Base-by-base conservation (phyloP, 768 basidiomycete genomes). In the Antrodiella citrinella region DNA sequence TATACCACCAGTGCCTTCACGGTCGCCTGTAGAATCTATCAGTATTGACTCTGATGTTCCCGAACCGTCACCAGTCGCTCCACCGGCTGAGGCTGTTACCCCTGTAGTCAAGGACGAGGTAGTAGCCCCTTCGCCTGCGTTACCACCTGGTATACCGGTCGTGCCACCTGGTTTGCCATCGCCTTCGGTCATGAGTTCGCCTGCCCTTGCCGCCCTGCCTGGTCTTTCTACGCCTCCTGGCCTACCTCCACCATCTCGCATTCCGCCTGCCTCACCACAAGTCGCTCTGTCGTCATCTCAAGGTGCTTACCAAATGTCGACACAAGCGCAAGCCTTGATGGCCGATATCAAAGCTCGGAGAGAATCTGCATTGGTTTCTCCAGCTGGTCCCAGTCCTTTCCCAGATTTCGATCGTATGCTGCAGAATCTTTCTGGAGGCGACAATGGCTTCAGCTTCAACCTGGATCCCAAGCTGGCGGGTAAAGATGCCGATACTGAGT, bases 351-450 rank as follows among this genome's bases (percentile, higher is more conserved):
- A 81, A 61, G 80, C 80, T 19, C 73, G 90, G 26, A 76, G 90
- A 42, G 86, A 90, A 57, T 72, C 77, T 5, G 69, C 70, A 2
- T 62, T 72, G 19, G 59, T 65, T 10, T 59, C 71, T 5, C 63
- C 69, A 38, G 65, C 67, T 43, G 53, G 47, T 24, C 59, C 56
- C 26, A 89, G 75, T 63, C 80, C 88, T 10, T 94, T 94, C 76
- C 92, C 91, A 9, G 91, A 94, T 55, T 82, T 94, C 56, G 91
- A 92, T 63, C 80, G 87, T 24, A 91, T 87, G 18, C 70, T 93
- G 42, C 81, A 86, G 60, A 81, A 78, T 44, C 71, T 92, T 40
- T 80, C 77, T 46, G 77, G 75, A 5, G 80, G 73, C 40, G 84
- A 84, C 55, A 76, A 68, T 24, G 81, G 85, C 7, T 93, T 93